These are phyloP conservation scores for Colletotrichum sp. DNA, from an alignment of 2,329 filamentous ascomycete species.

Conservation along the genomic window DNA sequence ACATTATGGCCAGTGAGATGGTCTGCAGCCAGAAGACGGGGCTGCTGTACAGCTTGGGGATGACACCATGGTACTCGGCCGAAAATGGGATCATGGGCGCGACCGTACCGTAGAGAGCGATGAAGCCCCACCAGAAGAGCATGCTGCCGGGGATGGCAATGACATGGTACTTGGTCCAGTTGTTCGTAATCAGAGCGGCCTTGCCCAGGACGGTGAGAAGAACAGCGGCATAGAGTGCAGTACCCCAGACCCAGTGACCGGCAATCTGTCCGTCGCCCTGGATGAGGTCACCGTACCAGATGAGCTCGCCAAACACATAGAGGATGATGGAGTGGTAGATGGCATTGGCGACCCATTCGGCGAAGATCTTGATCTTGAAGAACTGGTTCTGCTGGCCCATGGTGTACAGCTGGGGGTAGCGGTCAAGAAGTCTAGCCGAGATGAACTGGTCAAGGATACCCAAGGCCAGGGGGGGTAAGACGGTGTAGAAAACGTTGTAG, in stretches of 20 bases:
- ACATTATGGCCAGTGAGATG: constrained; percentile 79
- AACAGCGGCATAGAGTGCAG: constrained; percentile 92
- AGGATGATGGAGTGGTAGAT: constrained; percentile 94
- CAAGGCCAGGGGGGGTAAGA: constrained; percentile 89
- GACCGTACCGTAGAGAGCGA: constrained; percentile 85
- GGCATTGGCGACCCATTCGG: constrained; percentile 90
- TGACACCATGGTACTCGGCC: constrained; percentile 82
- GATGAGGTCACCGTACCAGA: constrained; percentile 83
- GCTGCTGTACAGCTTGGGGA: constrained; percentile 79
- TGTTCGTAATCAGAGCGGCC: constrained; percentile 91
- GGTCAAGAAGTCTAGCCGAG: constrained; percentile 88
- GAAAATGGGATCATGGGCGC: constrained; percentile 85
- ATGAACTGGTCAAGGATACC: constrained; percentile 98
- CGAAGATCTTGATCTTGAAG: constrained; percentile 92
- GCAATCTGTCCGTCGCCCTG: constrained; percentile 80
- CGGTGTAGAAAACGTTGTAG: constrained; percentile 98
- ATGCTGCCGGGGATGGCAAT: constrained; percentile 95
- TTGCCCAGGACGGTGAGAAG: constrained; percentile 93
- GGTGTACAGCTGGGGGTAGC: constrained; percentile 94
- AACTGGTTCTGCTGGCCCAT: constrained; percentile 92
- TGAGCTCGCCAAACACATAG: constrained; percentile 83
- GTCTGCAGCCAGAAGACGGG: constrained; percentile 92
- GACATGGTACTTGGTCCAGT: constrained; percentile 98
- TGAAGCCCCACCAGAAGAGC: constrained; percentile 87
- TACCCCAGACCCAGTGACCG: constrained; percentile 98